Evolutionary conservation across 257 asterid species (phyloP), one percentile per base, ranked within the genome.

Genomic region (Scutellaria minor): DNA sequence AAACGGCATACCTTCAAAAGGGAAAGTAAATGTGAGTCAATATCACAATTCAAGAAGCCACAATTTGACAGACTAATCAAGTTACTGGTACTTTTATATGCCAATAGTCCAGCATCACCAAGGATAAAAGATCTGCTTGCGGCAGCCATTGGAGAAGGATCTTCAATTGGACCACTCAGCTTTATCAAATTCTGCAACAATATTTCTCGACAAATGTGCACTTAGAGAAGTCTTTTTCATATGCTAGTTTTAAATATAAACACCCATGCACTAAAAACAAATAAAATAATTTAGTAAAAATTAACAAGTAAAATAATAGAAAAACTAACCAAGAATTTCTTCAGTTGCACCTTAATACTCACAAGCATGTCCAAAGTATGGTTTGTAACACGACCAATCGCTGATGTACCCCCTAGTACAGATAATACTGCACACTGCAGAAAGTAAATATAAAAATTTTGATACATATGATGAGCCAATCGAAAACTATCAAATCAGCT

Each of bases 91-190:
- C 88, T 73, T 79, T 89, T 86, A 78, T 83, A 92, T 53, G 92
- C 70, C 83, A 90, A 84, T 66, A 48, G 76, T 48, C 95, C 97
- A 76, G 82, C 64, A 75, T 90, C 98, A 68, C 85, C 86, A 64
- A 84, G 90, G 73, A 86, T 77, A 82, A 83, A 76, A 73, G 81
- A 79, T 72, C 81, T 87, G 83, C 83, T 87, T 14, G 93, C 91
- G 70, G 81, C 75, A 80, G 91, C 90, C 74, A 80, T 64, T 5
- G 87, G 95, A 73, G 99, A 84, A 81, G 98, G 98, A 83, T 95
- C 98, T 65, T 95, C 78, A 66, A 72, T 60, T 35, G 81, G 78
- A 50, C 80, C 82, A 62, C 82, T 70, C 77, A 70, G 50, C 64
- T 70, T 73, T 44, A 81, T 77, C 72, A 81, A 77, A 58, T 74